Percentiles rank a stretch among this genome's conserved stretches.
Conservation (phyloP, 441 rosid species). For the Euphorbia corollata region DNA sequence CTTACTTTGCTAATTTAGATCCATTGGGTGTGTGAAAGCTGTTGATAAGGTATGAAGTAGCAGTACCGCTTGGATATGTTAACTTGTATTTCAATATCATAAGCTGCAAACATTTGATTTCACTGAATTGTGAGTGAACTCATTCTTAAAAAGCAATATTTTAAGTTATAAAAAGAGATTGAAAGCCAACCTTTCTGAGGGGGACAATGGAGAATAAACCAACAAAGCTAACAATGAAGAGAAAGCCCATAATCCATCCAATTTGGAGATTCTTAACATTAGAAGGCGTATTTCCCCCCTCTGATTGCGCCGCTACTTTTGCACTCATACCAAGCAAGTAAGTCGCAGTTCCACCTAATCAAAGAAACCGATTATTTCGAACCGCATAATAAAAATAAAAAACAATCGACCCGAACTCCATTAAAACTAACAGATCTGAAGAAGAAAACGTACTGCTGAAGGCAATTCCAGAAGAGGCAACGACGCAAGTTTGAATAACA, state of each 20-base stretch:
- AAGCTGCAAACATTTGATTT: conserved; percentile 29
- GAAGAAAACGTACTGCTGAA: conserved; percentile 54
- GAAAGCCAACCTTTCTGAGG: conserved; percentile 53
- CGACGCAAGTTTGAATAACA: conserved; percentile 77
- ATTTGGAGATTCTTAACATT: conserved; percentile 56
- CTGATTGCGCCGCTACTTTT: conserved; percentile 42
- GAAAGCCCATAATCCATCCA: conserved; percentile 77
- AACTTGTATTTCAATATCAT: conserved; percentile 75
- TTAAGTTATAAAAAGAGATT: neutral
- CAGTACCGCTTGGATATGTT: conserved; percentile 88
- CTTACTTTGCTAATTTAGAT: conserved; percentile 75
- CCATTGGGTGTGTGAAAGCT: conserved; percentile 92
- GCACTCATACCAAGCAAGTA: conserved; percentile 73
- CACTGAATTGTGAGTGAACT: neutral
- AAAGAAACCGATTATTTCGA: neutral
- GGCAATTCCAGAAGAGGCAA: conserved; percentile 89
- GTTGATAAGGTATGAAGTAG: conserved; percentile 88
- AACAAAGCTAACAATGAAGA: conserved; percentile 71
- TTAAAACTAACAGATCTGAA: too few relatives aligned
- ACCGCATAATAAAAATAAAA: neutral
- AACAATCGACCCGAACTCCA: neutral
- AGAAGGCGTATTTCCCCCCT: conserved; percentile 37
- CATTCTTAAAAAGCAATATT: neutral
- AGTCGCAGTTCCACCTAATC: conserved; percentile 73
- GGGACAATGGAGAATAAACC: conserved; percentile 80